Evolutionary conservation across 179 eudicot genomes (phyloP).

Genomic region (Carnegiea gigantea): DNA sequence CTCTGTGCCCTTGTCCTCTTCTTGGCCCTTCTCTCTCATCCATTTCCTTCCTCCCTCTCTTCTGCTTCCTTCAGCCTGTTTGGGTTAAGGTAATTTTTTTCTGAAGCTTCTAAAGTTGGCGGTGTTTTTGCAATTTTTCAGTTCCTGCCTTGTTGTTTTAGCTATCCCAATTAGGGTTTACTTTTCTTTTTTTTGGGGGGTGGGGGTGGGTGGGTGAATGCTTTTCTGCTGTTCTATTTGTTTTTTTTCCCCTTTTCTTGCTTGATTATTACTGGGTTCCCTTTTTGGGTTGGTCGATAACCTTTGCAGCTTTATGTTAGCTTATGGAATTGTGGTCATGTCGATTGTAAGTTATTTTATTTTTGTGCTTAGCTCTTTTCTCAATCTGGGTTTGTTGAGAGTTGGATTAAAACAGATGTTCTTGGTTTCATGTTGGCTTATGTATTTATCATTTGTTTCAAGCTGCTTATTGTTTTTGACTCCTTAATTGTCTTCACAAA

Average conservation of each 20-base stretch:
- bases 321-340: not conserved
- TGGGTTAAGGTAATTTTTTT: conserved; percentile 13
- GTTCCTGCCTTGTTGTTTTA: not conserved
- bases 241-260: not conserved
- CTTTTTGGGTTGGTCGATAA: not conserved
- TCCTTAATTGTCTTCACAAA: not conserved
- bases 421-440: not conserved
- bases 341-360: not conserved
- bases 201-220: not conserved
- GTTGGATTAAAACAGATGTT: not conserved
- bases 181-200: not conserved
- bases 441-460: not conserved
- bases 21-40: not conserved
- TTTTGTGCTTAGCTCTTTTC: not conserved
- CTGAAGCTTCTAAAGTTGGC: conserved; percentile 16
- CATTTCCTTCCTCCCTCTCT: conserved; percentile 20
- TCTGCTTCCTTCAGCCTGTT: conserved; percentile 10
- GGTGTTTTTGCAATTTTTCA: not conserved
- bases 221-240: not conserved
- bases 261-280: conserved; percentile 14
- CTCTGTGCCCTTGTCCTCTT: not conserved
- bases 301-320: not conserved
- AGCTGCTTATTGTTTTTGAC: not conserved
- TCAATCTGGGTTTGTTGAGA: conserved; percentile 14
- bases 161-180: conserved; percentile 18